These are phyloP conservation scores for Mortierella sp. DNA, from an alignment of 371 early-diverging fungal genomes.

Conservation along the genomic window DNA sequence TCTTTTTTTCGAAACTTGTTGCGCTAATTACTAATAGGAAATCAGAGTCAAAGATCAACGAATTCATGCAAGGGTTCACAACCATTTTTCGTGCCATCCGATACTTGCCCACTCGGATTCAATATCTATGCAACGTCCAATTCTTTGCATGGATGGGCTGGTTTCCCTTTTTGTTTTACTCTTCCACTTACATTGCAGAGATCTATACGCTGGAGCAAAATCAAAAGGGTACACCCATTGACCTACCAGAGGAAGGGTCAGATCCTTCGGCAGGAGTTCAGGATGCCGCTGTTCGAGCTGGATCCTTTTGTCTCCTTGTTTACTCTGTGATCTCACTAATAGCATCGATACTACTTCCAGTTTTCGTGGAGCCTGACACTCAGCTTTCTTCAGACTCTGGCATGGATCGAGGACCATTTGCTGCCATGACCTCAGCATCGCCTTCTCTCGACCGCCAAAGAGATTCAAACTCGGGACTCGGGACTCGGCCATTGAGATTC, in stretches of 20 bases:
- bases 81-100: slow-evolving; percentile 55
- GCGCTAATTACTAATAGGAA: slow-evolving; percentile 3
- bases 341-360: slow-evolving; percentile 81
- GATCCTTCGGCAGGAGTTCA: slow-evolving; percentile 58
- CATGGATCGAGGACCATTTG: slow-evolving; percentile 23
- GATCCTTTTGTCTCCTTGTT: slow-evolving; percentile 84
- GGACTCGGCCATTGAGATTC: no score
- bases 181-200: slow-evolving; percentile 83
- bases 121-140: slow-evolving; percentile 86
- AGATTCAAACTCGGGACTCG: not conserved
- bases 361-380: slow-evolving; percentile 49
- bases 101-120: slow-evolving; percentile 76
- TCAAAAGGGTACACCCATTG: slow-evolving; percentile 13
- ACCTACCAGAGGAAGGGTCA: slow-evolving; percentile 13
- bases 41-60: slow-evolving; percentile 18
- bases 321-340: slow-evolving; percentile 81
- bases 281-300: slow-evolving; percentile 82
- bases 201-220: slow-evolving; percentile 56
- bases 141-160: slow-evolving; percentile 96
- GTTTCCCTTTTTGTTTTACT: slow-evolving; percentile 96
- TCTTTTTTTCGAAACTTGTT: not conserved
- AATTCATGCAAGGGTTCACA: slow-evolving; percentile 38
- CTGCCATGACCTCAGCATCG: not conserved
- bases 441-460: not conserved
- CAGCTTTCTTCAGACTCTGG: slow-evolving; percentile 6